Evolutionary conservation across 169 alveolate genomes (phyloP), one percentile per base, ranked within the genome.

Genomic region (Babesia ovis): DNA sequence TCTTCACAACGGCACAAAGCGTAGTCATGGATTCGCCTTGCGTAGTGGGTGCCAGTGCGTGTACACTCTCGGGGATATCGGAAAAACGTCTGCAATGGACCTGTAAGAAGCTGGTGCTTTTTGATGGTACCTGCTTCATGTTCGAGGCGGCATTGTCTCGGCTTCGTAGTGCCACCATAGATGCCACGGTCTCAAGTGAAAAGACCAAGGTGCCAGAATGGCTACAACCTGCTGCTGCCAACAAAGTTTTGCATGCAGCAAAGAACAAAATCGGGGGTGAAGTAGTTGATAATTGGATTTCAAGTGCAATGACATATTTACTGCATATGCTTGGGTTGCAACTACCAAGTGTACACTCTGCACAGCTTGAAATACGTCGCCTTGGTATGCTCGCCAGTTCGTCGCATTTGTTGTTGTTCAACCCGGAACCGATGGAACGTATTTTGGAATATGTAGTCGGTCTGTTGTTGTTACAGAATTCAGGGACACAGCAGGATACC

Each of bases 81-180:
- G 82, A 72, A 29, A 81, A 72, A 61, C 71, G 55, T 0, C 35
- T 81, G 53, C 71, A 58, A 27, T 81, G 82, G 84, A 50, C 56
- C 4, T 70, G 84, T 58, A 58, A 64, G n/a, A 62, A 81, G 68
- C 72, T 61, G 42, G 70, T 81, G 18, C 62, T 81, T 6, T 81
- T 64, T 57, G 89, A 81, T 32, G 84, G 83, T 18, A 68, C 72
- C 4, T 59, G 77, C 54, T 72, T 62, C 85, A 64, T 81, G 41
- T 66, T 81, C 32, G 89, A 81, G 61, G 62, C 87, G 11, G 68
- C 83, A 18, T 41, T 79, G 3, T 61, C 57, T 31, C 43, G 83
- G 42, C 50, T 79, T 53, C 39, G 83, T 3, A 45, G 82, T 64
- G 69, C 50, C 14, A 70, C 87, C 48, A 79, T 70, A 16, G 87